Base-by-base conservation (phyloP, 2,329 filamentous ascomycete species). In the Fragosphaeria purpurea region DNA sequence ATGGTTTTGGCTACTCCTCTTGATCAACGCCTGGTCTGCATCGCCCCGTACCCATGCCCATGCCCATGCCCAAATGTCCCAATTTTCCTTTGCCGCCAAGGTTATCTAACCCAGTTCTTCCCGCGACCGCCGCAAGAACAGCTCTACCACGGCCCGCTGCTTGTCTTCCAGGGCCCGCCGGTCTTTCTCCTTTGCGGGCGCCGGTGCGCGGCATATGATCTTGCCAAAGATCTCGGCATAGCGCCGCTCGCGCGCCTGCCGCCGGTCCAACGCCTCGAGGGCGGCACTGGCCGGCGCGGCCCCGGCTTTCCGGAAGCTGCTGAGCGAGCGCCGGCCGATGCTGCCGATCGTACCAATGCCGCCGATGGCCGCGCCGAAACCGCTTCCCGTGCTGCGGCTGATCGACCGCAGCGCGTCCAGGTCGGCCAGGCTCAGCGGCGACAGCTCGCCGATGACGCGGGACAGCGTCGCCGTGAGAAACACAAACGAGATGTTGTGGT, bases 401-500 rank as follows among this genome's bases (percentile, higher is more conserved):
- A 55, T 46, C 1, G 53, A 43, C 53, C 57, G 55, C 54, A 73
- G 45, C 40, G 61, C 53, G 53, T 72, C 59, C 45, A 66, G 47
- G 46, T 71, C 67, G 0, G 63, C 61, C 13, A 65, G 66, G 10
- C 59, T 66, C 1, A 74, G 57, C 31, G 58, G 74, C 41, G 61
- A 63, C 6, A 81, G 64, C 50, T 81, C 77, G 1, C 68, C 63
- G 2, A 73, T 68, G 1, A 79, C 67, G 4, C 73, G 71, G 2
- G 73, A 68, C 1, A 96, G 73, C 67, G 89, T 90, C 7, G 86
- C 82, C 0, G 85, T 88, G 12, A 96, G 70, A 56, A 96, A 89
- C 2, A 95, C 86, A 61, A 96, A 95, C 0, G 86, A 85, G 50
- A 95, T 90, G 62, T 88, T 93, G 67, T 95, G 85, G 46, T 84